A percentile compares a stretch with the other conserved stretches of the same genome.
These are phyloP conservation scores for Monosporascus sp. DNA, from an alignment of 2,329 filamentous ascomycete genomes.

Conservation along the genomic window DNA sequence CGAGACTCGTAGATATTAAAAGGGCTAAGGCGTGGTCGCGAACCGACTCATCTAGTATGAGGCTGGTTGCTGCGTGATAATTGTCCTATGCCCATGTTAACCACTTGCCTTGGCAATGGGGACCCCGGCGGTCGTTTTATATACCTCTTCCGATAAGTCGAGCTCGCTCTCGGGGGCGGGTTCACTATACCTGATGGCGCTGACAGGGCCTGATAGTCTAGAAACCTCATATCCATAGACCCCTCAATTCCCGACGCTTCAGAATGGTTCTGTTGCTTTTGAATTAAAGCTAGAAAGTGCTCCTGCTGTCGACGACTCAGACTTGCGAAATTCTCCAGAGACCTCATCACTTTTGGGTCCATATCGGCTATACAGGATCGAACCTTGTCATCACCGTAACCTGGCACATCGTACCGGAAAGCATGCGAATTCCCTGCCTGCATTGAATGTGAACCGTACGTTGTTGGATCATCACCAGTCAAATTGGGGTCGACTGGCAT, in stretches of 20 bases:
- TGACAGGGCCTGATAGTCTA: conserved; percentile 12
- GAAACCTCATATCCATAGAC: conserved; percentile 11
- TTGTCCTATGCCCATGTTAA: neutral
- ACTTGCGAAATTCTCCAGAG: conserved; percentile 18
- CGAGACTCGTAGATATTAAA: neutral
- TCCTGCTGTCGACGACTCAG: conserved; percentile 19
- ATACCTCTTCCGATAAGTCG: neutral
- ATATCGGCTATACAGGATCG: conserved; percentile 12
- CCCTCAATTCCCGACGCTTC: conserved; percentile 9
- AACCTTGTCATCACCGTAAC: conserved; percentile 10
- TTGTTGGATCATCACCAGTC: conserved; percentile 2
- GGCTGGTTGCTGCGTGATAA: neutral
- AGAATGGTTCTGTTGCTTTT: conserved; percentile 13
- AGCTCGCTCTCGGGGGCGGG: neutral
- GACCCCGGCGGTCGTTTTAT: neutral
- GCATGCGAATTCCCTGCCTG: conserved; percentile 3
- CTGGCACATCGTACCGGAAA: conserved; percentile 4
- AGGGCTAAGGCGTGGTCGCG: neutral
- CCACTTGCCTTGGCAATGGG: neutral
- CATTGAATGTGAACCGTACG: neutral
- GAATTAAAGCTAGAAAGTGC: conserved; percentile 16
- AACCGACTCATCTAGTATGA: neutral
- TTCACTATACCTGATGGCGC: conserved; percentile 7
- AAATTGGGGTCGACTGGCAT: conserved; percentile 13
- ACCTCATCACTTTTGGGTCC: conserved; percentile 15